Conservation (phyloP, 2,329 filamentous ascomycete genomes). For the Exophiala calicioides region DNA sequence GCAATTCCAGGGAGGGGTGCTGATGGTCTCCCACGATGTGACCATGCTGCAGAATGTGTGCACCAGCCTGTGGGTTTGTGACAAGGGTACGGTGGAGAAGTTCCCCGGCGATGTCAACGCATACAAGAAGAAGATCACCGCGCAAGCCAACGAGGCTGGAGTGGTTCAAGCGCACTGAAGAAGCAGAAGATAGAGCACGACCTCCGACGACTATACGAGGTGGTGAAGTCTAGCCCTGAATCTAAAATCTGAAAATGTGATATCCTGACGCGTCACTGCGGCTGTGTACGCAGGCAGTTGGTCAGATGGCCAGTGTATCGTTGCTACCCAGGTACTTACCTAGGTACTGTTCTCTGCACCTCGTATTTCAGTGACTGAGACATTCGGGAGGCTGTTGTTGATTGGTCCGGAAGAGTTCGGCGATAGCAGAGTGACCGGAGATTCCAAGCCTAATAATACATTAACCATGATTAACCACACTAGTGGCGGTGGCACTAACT, state of each 20-base stretch:
- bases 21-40: slow-evolving; percentile 99
- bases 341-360: too few species aligned
- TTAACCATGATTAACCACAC: too few species aligned
- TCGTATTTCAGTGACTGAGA: too few species aligned
- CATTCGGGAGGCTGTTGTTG: too few species aligned
- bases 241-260: not conserved
- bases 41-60: slow-evolving; percentile 98
- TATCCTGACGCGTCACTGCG: not conserved
- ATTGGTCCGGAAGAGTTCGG: too few species aligned
- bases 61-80: slow-evolving; percentile 93
- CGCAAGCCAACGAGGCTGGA: slow-evolving; percentile 83
- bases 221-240: not conserved
- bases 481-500: too few species aligned
- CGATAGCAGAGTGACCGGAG: too few species aligned
- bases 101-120: slow-evolving; percentile 93
- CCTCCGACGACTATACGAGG: too few species aligned
- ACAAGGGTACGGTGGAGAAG: slow-evolving; percentile 89
- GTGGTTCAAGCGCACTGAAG: slow-evolving; percentile 62
- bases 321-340: not conserved
- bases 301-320: not conserved
- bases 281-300: too few species aligned
- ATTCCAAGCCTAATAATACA: too few species aligned
- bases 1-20: slow-evolving; percentile 87
- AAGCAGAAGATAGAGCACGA: not conserved
- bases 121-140: slow-evolving; percentile 95